Base-by-base conservation (phyloP, 225 moss, liverwort and hornwort genomes). In the Bryum argenteum region DNA sequence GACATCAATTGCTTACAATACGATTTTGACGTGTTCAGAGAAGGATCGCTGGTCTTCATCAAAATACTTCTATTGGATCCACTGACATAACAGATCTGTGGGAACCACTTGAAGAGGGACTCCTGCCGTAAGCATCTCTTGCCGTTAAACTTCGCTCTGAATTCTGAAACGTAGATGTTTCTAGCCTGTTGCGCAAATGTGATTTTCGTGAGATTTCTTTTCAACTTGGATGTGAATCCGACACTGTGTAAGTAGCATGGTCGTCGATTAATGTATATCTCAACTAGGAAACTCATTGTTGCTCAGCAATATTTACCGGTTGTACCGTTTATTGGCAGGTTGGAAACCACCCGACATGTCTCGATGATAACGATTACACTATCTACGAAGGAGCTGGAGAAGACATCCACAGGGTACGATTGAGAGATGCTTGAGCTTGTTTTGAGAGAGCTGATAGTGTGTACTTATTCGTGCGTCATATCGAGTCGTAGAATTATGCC, bases 41-140 rank as follows among this genome's bases (percentile, higher is more conserved):
- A 82, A 92, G 97, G 85, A 98, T 98, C 73, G 97, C 97, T 56
- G 93, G 96, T 18, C 87, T 96, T 65, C 96, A 96, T 71, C 96
- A 96, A 81, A 96, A 96, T 79, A 96, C 96, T 67, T 78, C 96
- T 64, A 96, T 96, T 81, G 96, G 95, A 82, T 96, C 95, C 62
- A 96, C 95, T 73, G 95, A 96, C 76, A 96, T 96, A 62, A 96
- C 93, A 58, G 93, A 96, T 61, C 88, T 97, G 0, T 97, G 97
- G 97, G 91, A 97, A 77, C 97, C 97, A 56, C 86, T 97, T 39
- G 97, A 97, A 87, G 97, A 97, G 75, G 97, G 97, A 44, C 94
- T 97, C 54, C 70, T 97, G 47, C 94, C 97, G 97, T 98, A 84
- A 94, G 90, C 62, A 38, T 52, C n/a, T 63, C 10, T 40, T 51